These are phyloP conservation scores for Pseudozyma flocculosa DNA, from an alignment of 1,284 basidiomycete genomes.

Conservation along the genomic window DNA sequence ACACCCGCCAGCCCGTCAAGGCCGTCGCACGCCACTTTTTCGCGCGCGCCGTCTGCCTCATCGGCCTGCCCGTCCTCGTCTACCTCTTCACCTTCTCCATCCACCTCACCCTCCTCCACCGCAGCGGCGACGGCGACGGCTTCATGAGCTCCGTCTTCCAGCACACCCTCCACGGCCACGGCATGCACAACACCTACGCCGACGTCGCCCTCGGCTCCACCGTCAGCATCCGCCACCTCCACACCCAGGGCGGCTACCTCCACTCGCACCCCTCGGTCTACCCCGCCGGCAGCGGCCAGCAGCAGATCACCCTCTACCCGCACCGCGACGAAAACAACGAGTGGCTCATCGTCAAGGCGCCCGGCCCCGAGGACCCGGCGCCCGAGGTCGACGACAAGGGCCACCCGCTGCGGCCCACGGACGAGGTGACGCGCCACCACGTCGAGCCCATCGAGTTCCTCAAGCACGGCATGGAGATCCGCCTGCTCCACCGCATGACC, in stretches of 20 bases:
- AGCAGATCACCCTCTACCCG: conserved; percentile 97
- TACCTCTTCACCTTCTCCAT: conserved; percentile 96
- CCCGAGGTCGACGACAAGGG: conserved; percentile 50
- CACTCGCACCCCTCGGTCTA: conserved; percentile 91
- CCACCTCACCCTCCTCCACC: conserved; percentile 84
- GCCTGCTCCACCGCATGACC: conserved; percentile 77
- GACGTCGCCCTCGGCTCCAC: conserved; percentile 85
- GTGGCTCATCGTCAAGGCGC: conserved; percentile 72
- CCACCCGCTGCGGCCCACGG: conserved; percentile 33
- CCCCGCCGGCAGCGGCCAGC: conserved; percentile 72
- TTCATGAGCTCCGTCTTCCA: conserved; percentile 99
- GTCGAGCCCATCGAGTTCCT: conserved; percentile 67
- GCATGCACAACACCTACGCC: conserved; percentile 85
- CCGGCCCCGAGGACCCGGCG: conserved; percentile 63
- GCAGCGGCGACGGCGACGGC: conserved; percentile 91
- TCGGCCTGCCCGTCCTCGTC: conserved; percentile 77
- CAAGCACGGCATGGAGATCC: conserved; percentile 71
- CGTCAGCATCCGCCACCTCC: conserved; percentile 81
- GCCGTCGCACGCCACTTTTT: conserved; percentile 80
- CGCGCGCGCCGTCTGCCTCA: conserved; percentile 84
- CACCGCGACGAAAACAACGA: conserved; percentile 90
- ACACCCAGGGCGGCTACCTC: conserved; percentile 96
- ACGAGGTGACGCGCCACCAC: conserved; percentile 41
- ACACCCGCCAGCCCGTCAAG: conserved; percentile 74
- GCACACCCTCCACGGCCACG: conserved; percentile 85